Conservation (phyloP, 2,329 filamentous ascomycete species). For the Ophiocordyceps camponoti-leonardi region DNA sequence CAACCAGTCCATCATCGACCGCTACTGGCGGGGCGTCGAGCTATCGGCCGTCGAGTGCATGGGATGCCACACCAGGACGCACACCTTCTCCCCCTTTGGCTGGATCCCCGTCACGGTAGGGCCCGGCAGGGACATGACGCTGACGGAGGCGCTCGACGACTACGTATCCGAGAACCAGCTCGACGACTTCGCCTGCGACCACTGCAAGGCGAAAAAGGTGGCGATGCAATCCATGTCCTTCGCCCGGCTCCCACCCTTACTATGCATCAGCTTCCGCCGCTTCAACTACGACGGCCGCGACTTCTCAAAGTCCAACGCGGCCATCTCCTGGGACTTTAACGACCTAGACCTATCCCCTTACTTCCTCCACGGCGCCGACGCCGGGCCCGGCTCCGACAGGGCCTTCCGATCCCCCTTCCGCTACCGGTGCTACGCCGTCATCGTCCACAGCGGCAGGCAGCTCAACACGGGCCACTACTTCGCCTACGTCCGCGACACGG, state of each 20-base stretch:
- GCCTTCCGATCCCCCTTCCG: slow-evolving; percentile 39
- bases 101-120: slow-evolving; percentile 31
- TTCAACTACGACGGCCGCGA: slow-evolving; percentile 20
- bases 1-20: slow-evolving; percentile 61
- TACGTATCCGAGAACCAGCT: slow-evolving; percentile 53
- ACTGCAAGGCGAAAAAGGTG: slow-evolving; percentile 50
- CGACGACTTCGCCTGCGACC: slow-evolving; percentile 55
- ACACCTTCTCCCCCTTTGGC: slow-evolving; percentile 29
- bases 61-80: slow-evolving; percentile 30
- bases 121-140: slow-evolving; percentile 13
- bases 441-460: slow-evolving; percentile 54
- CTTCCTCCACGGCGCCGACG: slow-evolving; percentile 20
- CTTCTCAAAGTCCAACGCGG: slow-evolving; percentile 49
- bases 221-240: slow-evolving; percentile 57
- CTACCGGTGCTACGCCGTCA: slow-evolving; percentile 78
- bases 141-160: slow-evolving; percentile 49
- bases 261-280: slow-evolving; percentile 62
- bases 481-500: slow-evolving; percentile 42
- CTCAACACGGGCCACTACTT: slow-evolving; percentile 68
- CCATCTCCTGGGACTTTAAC: slow-evolving; percentile 61
- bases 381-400: slow-evolving; percentile 13
- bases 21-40: slow-evolving; percentile 64
- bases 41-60: slow-evolving; percentile 55
- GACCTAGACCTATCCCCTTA: slow-evolving; percentile 38
- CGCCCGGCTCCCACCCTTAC: slow-evolving; percentile 60